These are phyloP conservation scores for Aspergillus hancockii DNA, from an alignment of 495 filamentous ascomycete genomes.

Conservation along the genomic window DNA sequence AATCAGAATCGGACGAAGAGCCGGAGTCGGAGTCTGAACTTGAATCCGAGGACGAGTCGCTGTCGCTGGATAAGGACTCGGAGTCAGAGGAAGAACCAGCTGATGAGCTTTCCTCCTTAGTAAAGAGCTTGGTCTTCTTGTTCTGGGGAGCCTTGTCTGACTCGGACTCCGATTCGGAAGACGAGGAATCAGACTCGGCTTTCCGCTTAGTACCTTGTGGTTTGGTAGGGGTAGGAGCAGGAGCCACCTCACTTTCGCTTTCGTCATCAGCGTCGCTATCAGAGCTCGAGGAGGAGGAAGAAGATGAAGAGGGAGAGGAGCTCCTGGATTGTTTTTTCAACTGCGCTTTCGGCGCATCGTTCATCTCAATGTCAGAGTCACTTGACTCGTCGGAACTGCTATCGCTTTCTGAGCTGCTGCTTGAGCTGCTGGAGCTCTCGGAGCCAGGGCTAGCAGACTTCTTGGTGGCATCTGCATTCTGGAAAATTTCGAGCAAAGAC, in stretches of 20 bases:
- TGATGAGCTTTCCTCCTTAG: constrained; percentile 19
- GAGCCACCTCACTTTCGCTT: constrained; percentile 39
- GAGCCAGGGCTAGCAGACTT: constrained; percentile 23
- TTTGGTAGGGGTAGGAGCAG: constrained; percentile 37
- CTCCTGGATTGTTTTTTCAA: constrained; percentile 26
- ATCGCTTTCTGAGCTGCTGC: constrained; percentile 38
- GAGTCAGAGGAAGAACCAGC: constrained; percentile 40
- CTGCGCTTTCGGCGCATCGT: constrained; percentile 45
- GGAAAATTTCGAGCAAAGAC: constrained; percentile 51
- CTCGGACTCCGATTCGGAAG: constrained; percentile 47
- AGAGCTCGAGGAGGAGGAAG: constrained; percentile 52
- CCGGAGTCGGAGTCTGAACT: no score
- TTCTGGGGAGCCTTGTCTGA: constrained; percentile 41
- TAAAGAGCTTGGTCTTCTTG: constrained; percentile 40
- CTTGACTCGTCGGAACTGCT: constrained; percentile 33
- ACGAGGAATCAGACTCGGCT: constrained; percentile 54
- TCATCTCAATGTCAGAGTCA: constrained; percentile 61
- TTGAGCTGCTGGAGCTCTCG: constrained; percentile 27
- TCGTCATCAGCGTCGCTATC: constrained; percentile 66
- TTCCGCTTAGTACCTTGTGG: constrained; percentile 61
- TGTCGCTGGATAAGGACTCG: constrained; percentile 28
- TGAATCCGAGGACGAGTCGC: constrained; percentile 27
- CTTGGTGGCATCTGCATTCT: constrained; percentile 33
- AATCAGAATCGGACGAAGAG: constrained; percentile 31
- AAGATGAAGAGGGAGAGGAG: constrained; percentile 40